Evolutionary conservation across 2,329 filamentous ascomycete species (phyloP).

Genomic region (Penicillium sp.): DNA sequence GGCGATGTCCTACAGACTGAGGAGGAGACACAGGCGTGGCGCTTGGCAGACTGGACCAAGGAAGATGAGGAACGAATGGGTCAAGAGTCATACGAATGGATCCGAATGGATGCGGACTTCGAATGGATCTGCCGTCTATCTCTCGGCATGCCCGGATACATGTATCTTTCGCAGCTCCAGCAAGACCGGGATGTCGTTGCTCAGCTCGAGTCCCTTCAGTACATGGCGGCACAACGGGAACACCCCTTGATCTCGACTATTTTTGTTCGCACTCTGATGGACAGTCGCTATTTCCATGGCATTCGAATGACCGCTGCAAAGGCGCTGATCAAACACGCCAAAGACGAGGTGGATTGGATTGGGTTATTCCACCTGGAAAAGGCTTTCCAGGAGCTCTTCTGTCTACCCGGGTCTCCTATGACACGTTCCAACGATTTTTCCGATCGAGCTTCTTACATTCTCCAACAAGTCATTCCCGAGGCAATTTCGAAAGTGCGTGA

Average conservation of each 20-base stretch:
- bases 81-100: conserved; percentile 96
- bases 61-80: conserved; percentile 90
- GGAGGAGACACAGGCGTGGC: conserved; percentile 79
- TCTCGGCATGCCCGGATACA: conserved; percentile 81
- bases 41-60: conserved; percentile 78
- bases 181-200: conserved; percentile 96
- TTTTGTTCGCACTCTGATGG: conserved; percentile 80
- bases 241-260: conserved; percentile 84
- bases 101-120: conserved; percentile 94
- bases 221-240: conserved; percentile 60
- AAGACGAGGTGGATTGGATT: conserved; percentile 64
- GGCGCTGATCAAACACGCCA: conserved; percentile 70
- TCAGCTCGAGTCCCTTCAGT: conserved; percentile 69
- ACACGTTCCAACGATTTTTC: conserved; percentile 86
- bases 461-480: conserved; percentile 75
- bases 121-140: conserved; percentile 92
- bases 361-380: conserved; percentile 79
- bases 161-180: conserved; percentile 96
- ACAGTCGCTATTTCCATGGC: conserved; percentile 86
- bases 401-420: conserved; percentile 68
- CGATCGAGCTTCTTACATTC: conserved; percentile 75
- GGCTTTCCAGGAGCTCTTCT: conserved; percentile 83
- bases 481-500: conserved; percentile 76
- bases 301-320: conserved; percentile 81
- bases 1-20: conserved; percentile 82